Base-by-base conservation (phyloP, 495 filamentous ascomycete genomes). In the Penicillium cinerascens region DNA sequence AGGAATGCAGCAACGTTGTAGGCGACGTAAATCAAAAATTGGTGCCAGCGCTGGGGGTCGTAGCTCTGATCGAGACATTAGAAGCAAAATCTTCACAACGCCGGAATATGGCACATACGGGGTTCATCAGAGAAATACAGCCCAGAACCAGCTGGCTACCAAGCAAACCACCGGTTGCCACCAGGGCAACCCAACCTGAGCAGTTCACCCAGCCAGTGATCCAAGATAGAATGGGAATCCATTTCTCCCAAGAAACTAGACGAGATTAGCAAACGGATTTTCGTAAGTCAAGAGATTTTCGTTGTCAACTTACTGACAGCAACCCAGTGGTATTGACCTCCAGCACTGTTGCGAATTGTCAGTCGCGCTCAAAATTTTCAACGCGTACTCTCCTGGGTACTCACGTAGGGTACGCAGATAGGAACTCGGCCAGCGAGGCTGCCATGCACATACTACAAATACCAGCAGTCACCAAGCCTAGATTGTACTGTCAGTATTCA, bases 151-250 rank as follows among this genome's bases (percentile, higher is more conserved):
- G 63, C 54, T 85, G 75, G 23, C 75, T 83, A 17, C 81, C 81
- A 25, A 79, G 55, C 9, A 79, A 62, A 18, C 76, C 76, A 52
- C 70, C 75, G 13, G 74, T 78, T 11, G 77, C 76, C 21, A 75
- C 72, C 39, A 80, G 55, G 9, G 76, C 74, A 39, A 89, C 85
- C 87, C 86, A 89, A 16, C 85, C 87, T 26, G 82, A 80, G 25
- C 85, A 81, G 63, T 87, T 89, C 51, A 89, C 82, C 87, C 87
- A 91, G 9, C 87, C 87, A 0, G 84, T 87, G 26, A 84, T 80
- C 80, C 83, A 91, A 10, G 79, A 83, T 6, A 89, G 68, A 18
- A 83, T 65, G 1, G 82, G 81, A 41, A 82, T 80, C 78, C 78
- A 87, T 42, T 63, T 70, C 56, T 73, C 67, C 73, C 78, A 83